Percentiles rank a stretch among this genome's conserved stretches.
Evolutionary conservation across 257 asterid genomes (phyloP).

Genomic region (Agastache rugosa): DNA sequence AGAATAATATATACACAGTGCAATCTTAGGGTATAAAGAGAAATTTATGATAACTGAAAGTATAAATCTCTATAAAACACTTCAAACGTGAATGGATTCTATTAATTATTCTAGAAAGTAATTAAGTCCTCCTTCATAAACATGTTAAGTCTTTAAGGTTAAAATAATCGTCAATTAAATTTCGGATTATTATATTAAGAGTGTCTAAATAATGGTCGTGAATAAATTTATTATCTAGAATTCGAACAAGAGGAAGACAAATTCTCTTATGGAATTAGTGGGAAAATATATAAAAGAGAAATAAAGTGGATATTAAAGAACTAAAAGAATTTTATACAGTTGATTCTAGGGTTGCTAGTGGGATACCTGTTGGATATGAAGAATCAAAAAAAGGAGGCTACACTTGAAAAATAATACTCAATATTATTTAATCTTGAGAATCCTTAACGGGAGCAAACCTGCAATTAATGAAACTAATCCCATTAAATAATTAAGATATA

Average conservation of each 20-base stretch:
- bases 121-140: neutral
- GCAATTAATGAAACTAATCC: conserved; percentile 37
- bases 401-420: neutral
- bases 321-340: conserved; percentile 20
- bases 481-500: conserved; percentile 17
- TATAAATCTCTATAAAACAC: too few species aligned
- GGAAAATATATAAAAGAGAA: neutral
- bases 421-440: conserved; percentile 28
- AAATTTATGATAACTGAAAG: too few species aligned
- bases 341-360: conserved; percentile 45
- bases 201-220: neutral
- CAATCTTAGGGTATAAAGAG: too few species aligned
- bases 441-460: conserved; percentile 46
- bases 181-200: too few species aligned
- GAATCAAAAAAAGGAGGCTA: conserved; percentile 35
- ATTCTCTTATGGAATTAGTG: too few species aligned
- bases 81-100: neutral
- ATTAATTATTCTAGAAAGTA: neutral
- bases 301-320: conserved; percentile 15
- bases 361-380: conserved; percentile 54
- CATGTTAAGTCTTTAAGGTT: neutral
- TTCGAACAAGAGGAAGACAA: neutral
- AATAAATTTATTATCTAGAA: neutral
- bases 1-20: too few species aligned
- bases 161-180: too few species aligned